Base-by-base conservation (phyloP, 2,329 filamentous ascomycete species). In the Chrysosphaeria jannelii region DNA sequence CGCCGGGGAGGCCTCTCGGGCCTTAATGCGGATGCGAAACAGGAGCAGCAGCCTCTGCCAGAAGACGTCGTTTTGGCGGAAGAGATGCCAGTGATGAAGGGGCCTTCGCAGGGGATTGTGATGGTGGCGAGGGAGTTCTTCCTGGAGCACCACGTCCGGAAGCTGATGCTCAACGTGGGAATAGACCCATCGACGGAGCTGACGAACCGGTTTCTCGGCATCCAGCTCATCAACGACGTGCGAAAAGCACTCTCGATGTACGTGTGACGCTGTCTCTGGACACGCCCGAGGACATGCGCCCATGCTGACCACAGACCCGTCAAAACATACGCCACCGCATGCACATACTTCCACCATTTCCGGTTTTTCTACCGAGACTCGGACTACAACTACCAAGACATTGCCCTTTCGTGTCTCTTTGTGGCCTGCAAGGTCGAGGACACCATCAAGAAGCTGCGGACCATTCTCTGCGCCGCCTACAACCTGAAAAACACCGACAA, bases 401-500 rank as follows among this genome's bases (percentile, higher is more conserved):
- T 76, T 2, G 76, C 81, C 0, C 61, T 85, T 5, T 76, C 85
- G 1, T 70, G 76, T 13, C 50, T 97, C 6, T 81, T 93, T 37
- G 72, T 79, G 3, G 79, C 79, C 3, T 93, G 81, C 52, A 97
- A 97, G 48, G 78, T 88, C 21, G 85, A 97, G 44, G 85, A 97
- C 42, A 97, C 85, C 1, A 59, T 91, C 33, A 97, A 97, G 47
- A 93, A 93, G 49, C 89, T 76, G 4, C 65, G 62, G 27, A 85
- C 97, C 31, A 88, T 97, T 29, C 52, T 93, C 10, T 88, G 76
- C 28, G 78, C 79, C 1, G 69, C 75, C 13, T 76, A 81, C 45
- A 91, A 90, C 38, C 48, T 89, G 18, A 85, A 78, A 44, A 58
- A 45, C 38, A 59, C 36, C 33, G 67, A 45, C 41, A 71, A 43